Evolutionary conservation across 306 rosid species (phyloP), one percentile per base, ranked within the genome.

Genomic region (Dryas drummondii): DNA sequence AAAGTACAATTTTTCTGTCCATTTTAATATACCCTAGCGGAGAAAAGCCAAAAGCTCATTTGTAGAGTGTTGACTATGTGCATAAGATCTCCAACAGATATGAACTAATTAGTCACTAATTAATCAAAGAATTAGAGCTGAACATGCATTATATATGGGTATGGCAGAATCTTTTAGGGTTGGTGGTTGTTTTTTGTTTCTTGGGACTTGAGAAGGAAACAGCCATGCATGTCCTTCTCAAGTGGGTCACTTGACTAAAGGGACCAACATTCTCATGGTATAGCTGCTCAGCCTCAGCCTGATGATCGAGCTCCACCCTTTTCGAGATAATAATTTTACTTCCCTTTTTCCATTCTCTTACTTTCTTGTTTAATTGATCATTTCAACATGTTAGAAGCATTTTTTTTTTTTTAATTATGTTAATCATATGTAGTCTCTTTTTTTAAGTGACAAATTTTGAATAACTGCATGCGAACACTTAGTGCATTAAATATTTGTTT

Each of bases 201-300:
- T 80, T 56, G 90, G 87, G 86, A 79, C 22, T 71, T 19, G 88
- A 73, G 86, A 66, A 77, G 82, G 68, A 81, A 86, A 77, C 76
- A 82, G 74, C 70, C 60, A 79, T 77, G 88, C 60, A 79, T 79
- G 88, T 86, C 91, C 78, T 86, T 84, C 89, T 85, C 86, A 72
- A 76, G 80, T 78, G 84, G 86, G 90, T 87, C 91, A 79, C 80
- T 82, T 86, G 76, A 73, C 81, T 66, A 55, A 66, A 88, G 83
- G 87, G 88, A 86, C 91, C 91, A 85, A 88, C 91, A 90, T 88
- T 87, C 88, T 81, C 88, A 78, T 89, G 84, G 85, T 64, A 79
- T 32, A 32, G 37, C 37, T 2, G 2, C 3, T 32, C 37, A 32
- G 37, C 37, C 37, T 32, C 37, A 32, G 37, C 37, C 22, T 22